Base-by-base conservation (phyloP, 805 yeast species). In the Diddensiella transvaalensis region DNA sequence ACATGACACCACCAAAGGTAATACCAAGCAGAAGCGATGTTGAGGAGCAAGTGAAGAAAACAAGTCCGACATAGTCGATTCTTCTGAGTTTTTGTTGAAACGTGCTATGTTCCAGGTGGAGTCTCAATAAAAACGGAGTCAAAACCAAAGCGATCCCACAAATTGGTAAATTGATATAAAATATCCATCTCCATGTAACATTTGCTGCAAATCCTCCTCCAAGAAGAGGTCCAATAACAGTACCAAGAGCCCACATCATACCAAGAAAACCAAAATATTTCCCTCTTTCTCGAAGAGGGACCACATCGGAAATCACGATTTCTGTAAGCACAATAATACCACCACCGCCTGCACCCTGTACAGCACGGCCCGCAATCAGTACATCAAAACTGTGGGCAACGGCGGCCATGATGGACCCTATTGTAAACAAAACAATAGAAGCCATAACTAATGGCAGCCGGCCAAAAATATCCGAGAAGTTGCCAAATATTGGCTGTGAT, bases 281-380 rank as follows among this genome's bases (percentile, higher is more conserved):
- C 18, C 52, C 48, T 18, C 53, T 33, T 17, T 24, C 29, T 23
- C 26, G 10, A 4, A 48, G 13, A 13, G 52, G 52, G 15, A 22
- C 38, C 6, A 49, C 38, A 22, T 79, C 83, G 3, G 81, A 68
- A 11, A 73, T 67, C 21, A 81, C 76, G 23, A 79, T 74, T 47
- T 73, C 66, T 4, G 70, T 73, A 62, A 76, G 64, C 1, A 79
- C 64, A 56, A 77, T 81, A 35, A 80, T 71, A 24, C 82, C 81
- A 35, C 82, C 79, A 8, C 79, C 85, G 18, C 87, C 87, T 32
- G 79, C 57, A 46, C 87, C 87, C 43, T 41, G 26, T 3, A 47
- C 64, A 5, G 76, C 79, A 60, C 87, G n/a, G 6, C 50, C 50
- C 13, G 21, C 50, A 10, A 48, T 48, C 11, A 48, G 22, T 6